Base-by-base conservation (phyloP, 2,329 filamentous ascomycete genomes). In the Parastagonospora nodorum region DNA sequence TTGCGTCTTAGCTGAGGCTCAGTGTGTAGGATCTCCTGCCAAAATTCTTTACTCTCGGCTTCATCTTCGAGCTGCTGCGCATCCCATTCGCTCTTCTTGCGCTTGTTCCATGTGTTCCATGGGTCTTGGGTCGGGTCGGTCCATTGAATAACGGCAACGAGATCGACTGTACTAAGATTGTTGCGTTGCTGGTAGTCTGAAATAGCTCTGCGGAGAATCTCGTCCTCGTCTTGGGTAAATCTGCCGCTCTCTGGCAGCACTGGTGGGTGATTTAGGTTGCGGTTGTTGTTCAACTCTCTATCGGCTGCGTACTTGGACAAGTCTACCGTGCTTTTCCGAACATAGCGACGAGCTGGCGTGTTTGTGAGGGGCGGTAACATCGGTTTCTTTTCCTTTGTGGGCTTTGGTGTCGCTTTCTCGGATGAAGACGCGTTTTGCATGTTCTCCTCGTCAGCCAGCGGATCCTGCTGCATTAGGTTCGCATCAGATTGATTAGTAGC, bases 1-100 rank as follows among this genome's bases (percentile, higher is more conserved):
- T 51, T 63, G 30, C 77, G 74, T 32, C 30, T 32, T n/a, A 32
- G n/a, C 32, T 16, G 69, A 53, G 24, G 71, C 65, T 16, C 76
- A 51, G 31, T 64, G 5, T 62, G 58, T 24, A 60, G 55, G 1
- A 73, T 60, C 5, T 73, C 69, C 5, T 68, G 60, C 60, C 71
- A 75, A 28, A 75, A 65, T 11, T 53, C 61, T 5, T 38, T 37
- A 27, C 56, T 55, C 11, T 65, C 57, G 4, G 46, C 48, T 14
- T 45, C 33, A 8, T 58, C 50, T 5, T 45, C 48, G 12, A 36
- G 24, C 9, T 53, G 47, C 24, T 47, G 38, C 2, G 38, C 39
- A 2, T 32, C 19, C 37, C 45, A 43, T 11, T 53, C 46, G 7
- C 12, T 46, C 36, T 39, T 46, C 8, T 28, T 38, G 1, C 30